Conservation (phyloP, 129 eudicot species). For the Solidago caesia region DNA sequence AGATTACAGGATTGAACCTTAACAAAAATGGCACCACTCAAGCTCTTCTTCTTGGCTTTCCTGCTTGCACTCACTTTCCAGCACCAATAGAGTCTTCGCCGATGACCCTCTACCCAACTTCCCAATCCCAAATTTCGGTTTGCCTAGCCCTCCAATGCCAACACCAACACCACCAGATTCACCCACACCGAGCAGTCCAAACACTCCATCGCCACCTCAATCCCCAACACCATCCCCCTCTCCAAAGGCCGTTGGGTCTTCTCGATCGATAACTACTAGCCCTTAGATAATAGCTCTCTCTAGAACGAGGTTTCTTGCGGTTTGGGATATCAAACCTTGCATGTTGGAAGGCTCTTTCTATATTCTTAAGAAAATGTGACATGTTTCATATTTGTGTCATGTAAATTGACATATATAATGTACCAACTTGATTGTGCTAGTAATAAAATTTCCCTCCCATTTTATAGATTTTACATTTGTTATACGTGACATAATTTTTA, state of each 20-base stretch:
- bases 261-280: background rate
- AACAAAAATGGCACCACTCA: slow-evolving; percentile 5
- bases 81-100: background rate
- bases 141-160: slow-evolving; percentile 4
- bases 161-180: background rate
- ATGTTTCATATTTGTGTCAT: too few species aligned
- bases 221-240: background rate
- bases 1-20: background rate
- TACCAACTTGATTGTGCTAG: too few species aligned
- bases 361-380: too few species aligned
- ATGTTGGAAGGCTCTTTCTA: too few species aligned
- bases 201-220: slow-evolving; percentile 9
- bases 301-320: background rate
- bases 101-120: background rate
- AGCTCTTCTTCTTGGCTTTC: slow-evolving; percentile 11
- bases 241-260: background rate
- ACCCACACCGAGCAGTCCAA: background rate
- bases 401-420: too few species aligned
- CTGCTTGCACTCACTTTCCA: slow-evolving; percentile 8
- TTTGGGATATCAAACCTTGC: background rate
- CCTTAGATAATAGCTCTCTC: slow-evolving; percentile 9
- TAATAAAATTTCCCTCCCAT: too few species aligned
- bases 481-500: too few species aligned
- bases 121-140: background rate
- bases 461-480: too few species aligned